Base-by-base conservation (phyloP, 345 rosid genomes). In the Salix suchowensis region DNA sequence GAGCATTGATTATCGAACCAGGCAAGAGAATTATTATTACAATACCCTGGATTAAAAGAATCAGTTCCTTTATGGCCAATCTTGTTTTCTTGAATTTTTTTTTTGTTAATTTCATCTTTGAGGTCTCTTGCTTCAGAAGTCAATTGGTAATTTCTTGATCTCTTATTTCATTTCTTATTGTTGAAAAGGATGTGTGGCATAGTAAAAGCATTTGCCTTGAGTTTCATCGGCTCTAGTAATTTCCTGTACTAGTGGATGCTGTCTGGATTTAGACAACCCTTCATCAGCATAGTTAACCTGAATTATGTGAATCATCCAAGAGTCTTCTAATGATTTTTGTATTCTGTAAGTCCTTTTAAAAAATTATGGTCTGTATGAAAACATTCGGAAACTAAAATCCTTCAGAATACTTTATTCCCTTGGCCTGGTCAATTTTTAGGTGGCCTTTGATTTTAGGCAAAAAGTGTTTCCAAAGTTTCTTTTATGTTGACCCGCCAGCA, bases 1-100 rank as follows among this genome's bases (percentile, higher is more conserved):
- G 96, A 80, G 97, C 99, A 66, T 86, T 93, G 79, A 89, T 96
- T 76, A 86, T 96, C 67, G 99, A 96, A 86, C 98, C 99, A 89
- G 95, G 99, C 82, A 86, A 86, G 93, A 58, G 26, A 73, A 15
- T 36, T 5, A 54, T 58, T 71, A 60, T 28, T 42, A 16, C 44
- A 40, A 40, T 40, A 40, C 44, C 13, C 44, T 40, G 0, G 44
- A 10, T 40, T 40, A 40, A 40, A 40, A 40, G 44, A 40, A 40
- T 44, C 18, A 12, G 50, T 44, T 15, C 50, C 18, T 4, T 44
- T 0, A 15, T 44, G 50, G 16, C 50, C 50, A 44, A 44, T 44
- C 34, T 39, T 71, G 21, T 9, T 70, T 11, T 55, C 24, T 75
- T 50, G 5, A 50, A 30, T 60, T 14, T 54, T 30, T 30, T 54